Percentiles rank a stretch among this genome's conserved stretches.
These are phyloP conservation scores for Neospermospora avenae DNA, from an alignment of 2,329 filamentous ascomycete species.

Conservation along the genomic window DNA sequence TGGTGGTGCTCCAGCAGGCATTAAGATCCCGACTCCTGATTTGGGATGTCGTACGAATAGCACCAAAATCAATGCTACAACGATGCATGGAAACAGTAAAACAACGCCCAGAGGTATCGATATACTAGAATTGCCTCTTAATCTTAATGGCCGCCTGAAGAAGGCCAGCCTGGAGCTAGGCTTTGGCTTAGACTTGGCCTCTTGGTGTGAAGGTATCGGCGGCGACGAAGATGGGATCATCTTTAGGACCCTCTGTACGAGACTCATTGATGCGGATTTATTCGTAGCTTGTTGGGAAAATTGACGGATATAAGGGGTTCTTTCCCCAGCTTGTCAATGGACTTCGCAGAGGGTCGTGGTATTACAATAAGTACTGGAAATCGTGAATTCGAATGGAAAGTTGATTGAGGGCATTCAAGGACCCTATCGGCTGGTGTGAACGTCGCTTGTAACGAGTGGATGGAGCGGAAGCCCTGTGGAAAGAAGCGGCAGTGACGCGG, in stretches of 20 bases:
- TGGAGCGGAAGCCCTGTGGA: slow-evolving; percentile 33
- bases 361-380: slow-evolving; percentile 31
- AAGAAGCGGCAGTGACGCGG: slow-evolving; percentile 32
- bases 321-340: slow-evolving; percentile 18
- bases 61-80: slow-evolving; percentile 85
- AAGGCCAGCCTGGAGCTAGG: slow-evolving; percentile 62
- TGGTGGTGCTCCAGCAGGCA: slow-evolving; percentile 84
- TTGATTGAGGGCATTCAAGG: slow-evolving; percentile 1
- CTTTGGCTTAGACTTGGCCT: slow-evolving; percentile 42
- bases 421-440: slow-evolving; percentile 23
- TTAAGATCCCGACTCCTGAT: slow-evolving; percentile 75
- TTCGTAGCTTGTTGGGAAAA: slow-evolving; percentile 22
- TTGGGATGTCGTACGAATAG: slow-evolving; percentile 86
- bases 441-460: slow-evolving; percentile 33
- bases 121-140: slow-evolving; percentile 88
- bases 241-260: slow-evolving; percentile 52
- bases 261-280: slow-evolving; percentile 41
- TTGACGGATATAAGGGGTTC: slow-evolving; percentile 29
- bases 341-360: slow-evolving; percentile 12
- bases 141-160: slow-evolving; percentile 78
- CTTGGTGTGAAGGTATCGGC: slow-evolving; percentile 43
- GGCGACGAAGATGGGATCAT: slow-evolving; percentile 45
- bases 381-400: slow-evolving; percentile 28
- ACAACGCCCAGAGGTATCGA: slow-evolving; percentile 92
- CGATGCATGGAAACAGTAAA: slow-evolving; percentile 85